These are phyloP conservation scores for Fusarium sp. DNA, from an alignment of 2,329 filamentous ascomycete genomes.

Conservation along the genomic window DNA sequence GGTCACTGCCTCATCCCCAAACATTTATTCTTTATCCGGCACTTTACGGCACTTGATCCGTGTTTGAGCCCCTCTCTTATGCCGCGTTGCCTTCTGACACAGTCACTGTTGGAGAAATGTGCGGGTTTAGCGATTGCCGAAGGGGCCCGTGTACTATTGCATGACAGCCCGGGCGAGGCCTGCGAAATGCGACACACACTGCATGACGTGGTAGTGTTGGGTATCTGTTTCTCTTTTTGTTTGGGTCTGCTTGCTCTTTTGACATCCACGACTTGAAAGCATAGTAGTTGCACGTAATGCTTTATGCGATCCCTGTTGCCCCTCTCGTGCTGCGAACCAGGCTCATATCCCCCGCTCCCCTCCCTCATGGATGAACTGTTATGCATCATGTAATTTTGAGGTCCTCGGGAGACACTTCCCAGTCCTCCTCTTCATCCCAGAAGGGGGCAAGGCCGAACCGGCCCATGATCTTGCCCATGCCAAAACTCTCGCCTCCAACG, in stretches of 20 bases:
- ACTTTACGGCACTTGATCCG: not conserved
- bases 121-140: not conserved
- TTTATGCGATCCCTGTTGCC: not conserved
- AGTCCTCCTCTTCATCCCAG: slow-evolving; percentile 70
- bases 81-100: not conserved
- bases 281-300: not conserved
- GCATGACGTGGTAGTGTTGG: slow-evolving; percentile 6
- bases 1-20: not conserved
- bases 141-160: not conserved
- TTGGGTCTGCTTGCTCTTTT: not conserved
- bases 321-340: not conserved
- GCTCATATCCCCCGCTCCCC: not conserved
- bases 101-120: not conserved
- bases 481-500: slow-evolving; percentile 64
- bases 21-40: not conserved
- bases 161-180: not conserved
- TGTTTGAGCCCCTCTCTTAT: not conserved
- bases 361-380: not conserved
- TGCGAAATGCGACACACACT: slow-evolving; percentile 3
- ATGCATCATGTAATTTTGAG: slow-evolving; percentile 37
- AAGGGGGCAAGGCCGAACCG: slow-evolving; percentile 71
- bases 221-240: slow-evolving; percentile 24
- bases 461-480: slow-evolving; percentile 73
- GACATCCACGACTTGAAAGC: not conserved
- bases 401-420: slow-evolving; percentile 58